Percentiles rank a stretch among this genome's conserved stretches.
phyloP scores from a whole-genome alignment of 2,329 filamentous ascomycete species.

The Pseudocercospora musae region DNA sequence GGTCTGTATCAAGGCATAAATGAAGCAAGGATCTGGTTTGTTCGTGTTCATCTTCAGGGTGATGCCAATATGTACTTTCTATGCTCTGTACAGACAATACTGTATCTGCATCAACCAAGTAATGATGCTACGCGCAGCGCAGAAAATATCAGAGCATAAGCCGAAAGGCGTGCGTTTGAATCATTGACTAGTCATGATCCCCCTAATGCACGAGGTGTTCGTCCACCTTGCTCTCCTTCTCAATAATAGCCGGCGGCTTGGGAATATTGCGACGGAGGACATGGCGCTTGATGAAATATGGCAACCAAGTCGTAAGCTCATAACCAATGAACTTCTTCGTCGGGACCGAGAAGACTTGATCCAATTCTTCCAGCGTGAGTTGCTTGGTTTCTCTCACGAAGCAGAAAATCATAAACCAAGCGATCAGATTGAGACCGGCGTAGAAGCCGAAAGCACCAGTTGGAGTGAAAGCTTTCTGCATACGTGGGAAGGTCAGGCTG shows the following conservation, averaged over 20 bases:
- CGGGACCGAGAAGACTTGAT: conserved; percentile 53
- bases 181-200: background rate
- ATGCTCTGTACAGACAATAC: background rate
- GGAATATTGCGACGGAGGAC: conserved; percentile 38
- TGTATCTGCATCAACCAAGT: background rate
- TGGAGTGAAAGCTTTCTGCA: conserved; percentile 48
- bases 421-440: conserved; percentile 55
- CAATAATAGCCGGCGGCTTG: conserved; percentile 41
- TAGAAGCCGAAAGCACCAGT: conserved; percentile 57
- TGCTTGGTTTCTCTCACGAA: conserved; percentile 50
- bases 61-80: background rate
- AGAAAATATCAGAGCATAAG: background rate
- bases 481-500: conserved; percentile 46
- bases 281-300: conserved; percentile 43
- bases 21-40: background rate
- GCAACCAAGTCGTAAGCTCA: conserved; percentile 39
- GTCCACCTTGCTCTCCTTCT: conserved; percentile 25
- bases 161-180: background rate
- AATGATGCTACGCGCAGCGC: background rate
- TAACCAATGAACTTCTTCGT: conserved; percentile 43
- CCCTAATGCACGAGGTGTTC: background rate
- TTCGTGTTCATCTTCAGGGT: background rate
- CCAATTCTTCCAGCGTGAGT: conserved; percentile 48
- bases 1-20: no score
- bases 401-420: conserved; percentile 50